Evolutionary conservation across 2,329 filamentous ascomycete genomes (phyloP), one percentile per base, ranked within the genome.

Genomic region (Elsinoe perseae): DNA sequence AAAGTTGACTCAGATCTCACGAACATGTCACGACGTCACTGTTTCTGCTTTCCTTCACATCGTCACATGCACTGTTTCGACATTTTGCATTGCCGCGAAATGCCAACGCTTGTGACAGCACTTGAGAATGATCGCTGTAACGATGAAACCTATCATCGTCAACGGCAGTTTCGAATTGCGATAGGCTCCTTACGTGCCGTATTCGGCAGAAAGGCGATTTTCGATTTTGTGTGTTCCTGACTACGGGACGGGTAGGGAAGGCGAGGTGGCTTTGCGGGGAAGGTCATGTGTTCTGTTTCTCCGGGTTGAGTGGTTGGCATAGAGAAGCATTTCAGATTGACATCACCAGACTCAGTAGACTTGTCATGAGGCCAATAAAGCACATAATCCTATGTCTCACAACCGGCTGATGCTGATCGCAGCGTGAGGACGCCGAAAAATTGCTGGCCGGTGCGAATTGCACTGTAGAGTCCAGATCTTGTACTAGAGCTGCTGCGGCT

Each of bases 11-110:
- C 48, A 32, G 48, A 52, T 52, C 48, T 25, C 28, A 7, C 36
- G 18, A 23, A 34, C 27, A 52, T 52, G 27, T 52, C 48, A 34
- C 48, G 48, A 52, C 48, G 48, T 52, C 48, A 52, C 30, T 30
- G 32, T 20, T 43, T 43, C 38, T 23, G 38, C 38, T 4, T 8
- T 20, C 38, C 21, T 6, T 9, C 6, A 14, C 6, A n/a, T 4
- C 43, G 16, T 8, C 10, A 48, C 23, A 20, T 43, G 43, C 23
- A 32, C 40, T 43, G 18, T 43, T 43, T 43, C 40, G 40, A 43
- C 40, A 43, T 43, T 20, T 8, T 50, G 44, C 44, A 30, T 32
- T 50, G 44, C 40, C 40, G 40, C n/a, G 40, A 7, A n/a, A 44
- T 44, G 40, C 23, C 40, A 27, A 14, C 32, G 32, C 23, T 44